These are phyloP conservation scores for Aspergillus puulaauensis DNA, from an alignment of 2,329 filamentous ascomycete genomes.

Conservation along the genomic window DNA sequence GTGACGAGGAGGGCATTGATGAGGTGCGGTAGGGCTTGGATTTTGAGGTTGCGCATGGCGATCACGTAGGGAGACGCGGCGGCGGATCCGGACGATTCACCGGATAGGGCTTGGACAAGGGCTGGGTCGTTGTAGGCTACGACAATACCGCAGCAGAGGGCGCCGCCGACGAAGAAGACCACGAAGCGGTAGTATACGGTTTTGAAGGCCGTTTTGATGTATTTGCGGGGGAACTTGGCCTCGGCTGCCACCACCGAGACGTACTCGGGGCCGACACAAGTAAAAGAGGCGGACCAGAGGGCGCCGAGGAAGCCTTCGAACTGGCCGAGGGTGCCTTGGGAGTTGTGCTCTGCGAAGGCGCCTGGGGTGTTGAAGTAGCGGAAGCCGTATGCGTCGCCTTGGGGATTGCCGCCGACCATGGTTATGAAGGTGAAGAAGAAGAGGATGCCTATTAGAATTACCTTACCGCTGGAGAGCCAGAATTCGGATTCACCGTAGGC, in stretches of 20 bases:
- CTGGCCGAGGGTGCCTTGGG: constrained; percentile 60
- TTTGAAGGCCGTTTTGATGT: constrained; percentile 70
- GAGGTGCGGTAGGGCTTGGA: constrained; percentile 57
- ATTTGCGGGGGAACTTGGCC: constrained; percentile 62
- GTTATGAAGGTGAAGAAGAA: constrained; percentile 72
- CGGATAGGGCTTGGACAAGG: too few relatives aligned
- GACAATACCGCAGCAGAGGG: constrained; percentile 66
- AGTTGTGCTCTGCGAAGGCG: constrained; percentile 50
- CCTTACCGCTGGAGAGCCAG: constrained; percentile 44
- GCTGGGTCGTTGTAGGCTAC: constrained; percentile 57
- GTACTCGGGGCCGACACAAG: constrained; percentile 63
- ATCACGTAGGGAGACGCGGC: constrained; percentile 64
- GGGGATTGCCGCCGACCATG: constrained; percentile 74
- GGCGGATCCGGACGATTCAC: constrained; percentile 29
- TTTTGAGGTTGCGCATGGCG: constrained; percentile 57
- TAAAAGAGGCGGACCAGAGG: constrained; percentile 65
- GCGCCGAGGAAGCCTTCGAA: constrained; percentile 59
- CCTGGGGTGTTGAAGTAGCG: constrained; percentile 49
- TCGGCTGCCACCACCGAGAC: constrained; percentile 61
- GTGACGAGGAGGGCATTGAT: constrained; percentile 58
- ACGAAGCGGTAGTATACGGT: constrained; percentile 72
- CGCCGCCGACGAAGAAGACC: constrained; percentile 69
- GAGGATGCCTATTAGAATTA: constrained; percentile 65
- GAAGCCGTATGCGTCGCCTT: constrained; percentile 67
- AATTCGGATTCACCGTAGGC: constrained; percentile 15